Evolutionary conservation across 345 rosid species (phyloP).

Genomic region (Camelina hispida): DNA sequence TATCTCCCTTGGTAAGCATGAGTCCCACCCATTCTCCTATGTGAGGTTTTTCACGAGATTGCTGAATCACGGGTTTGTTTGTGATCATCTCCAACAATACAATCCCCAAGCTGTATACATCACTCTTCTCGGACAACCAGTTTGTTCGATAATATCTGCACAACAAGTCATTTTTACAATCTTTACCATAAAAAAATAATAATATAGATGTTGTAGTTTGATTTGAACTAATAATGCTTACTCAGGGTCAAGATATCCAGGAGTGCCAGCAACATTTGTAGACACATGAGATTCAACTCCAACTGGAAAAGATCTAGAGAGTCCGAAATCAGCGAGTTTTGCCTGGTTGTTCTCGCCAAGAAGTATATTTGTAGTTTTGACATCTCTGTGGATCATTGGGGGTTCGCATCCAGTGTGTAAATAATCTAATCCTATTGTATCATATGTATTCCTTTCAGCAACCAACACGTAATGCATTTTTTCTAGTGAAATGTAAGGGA

Average conservation of each 20-base stretch:
- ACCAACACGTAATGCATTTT: too few relatives aligned
- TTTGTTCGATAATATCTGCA: conserved; percentile 44
- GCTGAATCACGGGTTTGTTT: conserved; percentile 32
- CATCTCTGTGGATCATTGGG: conserved; percentile 34
- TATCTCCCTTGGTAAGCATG: too few relatives aligned
- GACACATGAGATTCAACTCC: conserved; percentile 39
- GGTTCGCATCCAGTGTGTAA: conserved; percentile 52
- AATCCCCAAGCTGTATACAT: conserved; percentile 53
- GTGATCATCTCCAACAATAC: conserved; percentile 44
- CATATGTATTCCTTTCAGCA: not conserved
- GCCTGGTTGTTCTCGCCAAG: conserved; percentile 45
- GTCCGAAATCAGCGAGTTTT: conserved; percentile 53
- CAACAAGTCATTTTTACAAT: conserved; percentile 22
- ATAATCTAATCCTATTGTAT: conserved; percentile 45
- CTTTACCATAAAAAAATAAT: not conserved
- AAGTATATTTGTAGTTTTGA: conserved; percentile 46
- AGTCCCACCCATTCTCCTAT: too few relatives aligned
- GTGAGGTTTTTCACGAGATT: conserved; percentile 16
- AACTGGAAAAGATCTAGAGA: conserved; percentile 40
- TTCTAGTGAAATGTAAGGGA: too few relatives aligned
- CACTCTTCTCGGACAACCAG: conserved; percentile 47
- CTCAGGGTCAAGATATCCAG: conserved; percentile 61
- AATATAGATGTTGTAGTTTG: too few relatives aligned
- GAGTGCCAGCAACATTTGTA: conserved; percentile 28
- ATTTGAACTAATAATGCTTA: conserved; percentile 15